Evolutionary conservation across 352 stramenopile genomes (phyloP), one percentile per base, ranked within the genome.

Genomic region (Phytophthora niederhauseri): DNA sequence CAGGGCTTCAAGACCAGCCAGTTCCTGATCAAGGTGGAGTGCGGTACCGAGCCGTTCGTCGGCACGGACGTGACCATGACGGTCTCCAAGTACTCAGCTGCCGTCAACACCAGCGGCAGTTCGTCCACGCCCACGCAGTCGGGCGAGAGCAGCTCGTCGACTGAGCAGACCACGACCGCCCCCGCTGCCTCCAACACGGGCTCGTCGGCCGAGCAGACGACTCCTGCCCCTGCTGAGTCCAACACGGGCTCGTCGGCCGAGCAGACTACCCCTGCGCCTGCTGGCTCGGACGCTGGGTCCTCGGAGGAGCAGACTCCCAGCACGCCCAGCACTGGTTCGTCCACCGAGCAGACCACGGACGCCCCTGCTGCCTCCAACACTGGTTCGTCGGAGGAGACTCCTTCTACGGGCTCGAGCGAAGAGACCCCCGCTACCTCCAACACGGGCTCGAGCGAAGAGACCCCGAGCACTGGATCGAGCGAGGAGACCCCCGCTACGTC

Each of bases 11-110:
- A 76, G 7, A 72, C 31, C 20, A 79, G 41, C 20, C 76, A 83
- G 58, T 83, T 70, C 67, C 51, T 84, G 26, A 74, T 73, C 36
- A 75, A 70, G 56, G 54, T 84, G 15, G 73, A 84, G 70, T 81
- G 70, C 48, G 76, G 76, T 48, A 83, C 70, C 7, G 73, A 80
- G 62, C 73, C 73, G 8, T 80, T 84, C 57, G 22, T 70, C 6
- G 76, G 62, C 24, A 73, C 31, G 7, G 66, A 81, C 26, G 71
- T 73, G 38, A 61, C 52, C 43, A 49, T 79, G 57, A 73, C 46
- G 5, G 75, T 82, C 30, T 79, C 67, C 14, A 64, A 70, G 31
- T 79, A 79, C 68, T 77, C 71, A 45, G 64, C 73, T 7, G 61
- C 36, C 46, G 62, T 74, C 43, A 72, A 73, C 57, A 71, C 57